Conservation (phyloP, 2,329 filamentous ascomycete species). For the Chaetomium olivaceum region DNA sequence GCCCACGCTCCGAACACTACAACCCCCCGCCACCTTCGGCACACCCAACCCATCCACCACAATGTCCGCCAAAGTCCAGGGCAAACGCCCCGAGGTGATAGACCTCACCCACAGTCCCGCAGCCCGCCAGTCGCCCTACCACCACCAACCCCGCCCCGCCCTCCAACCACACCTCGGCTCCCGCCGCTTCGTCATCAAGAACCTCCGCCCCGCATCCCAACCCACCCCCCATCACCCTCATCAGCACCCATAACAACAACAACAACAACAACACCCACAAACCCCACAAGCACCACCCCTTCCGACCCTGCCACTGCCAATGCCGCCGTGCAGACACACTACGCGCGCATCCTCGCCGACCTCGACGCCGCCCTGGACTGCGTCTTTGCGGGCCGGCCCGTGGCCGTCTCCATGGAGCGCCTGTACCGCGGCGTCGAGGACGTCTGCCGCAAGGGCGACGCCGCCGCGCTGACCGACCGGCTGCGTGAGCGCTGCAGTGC, state of each 20-base stretch:
- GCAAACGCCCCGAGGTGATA: constrained; percentile 45
- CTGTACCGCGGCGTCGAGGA: constrained; percentile 91
- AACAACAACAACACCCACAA: constrained; percentile 38
- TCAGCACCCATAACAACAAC: neutral
- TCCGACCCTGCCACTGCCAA: constrained; percentile 28
- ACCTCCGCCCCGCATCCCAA: constrained; percentile 60
- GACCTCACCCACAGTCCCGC: constrained; percentile 44
- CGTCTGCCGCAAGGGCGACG: constrained; percentile 76
- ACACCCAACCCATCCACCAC: constrained; percentile 10
- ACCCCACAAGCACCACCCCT: constrained; percentile 47
- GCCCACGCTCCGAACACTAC: constrained; percentile 33
- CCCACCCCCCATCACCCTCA: constrained; percentile 44
- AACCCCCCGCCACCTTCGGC: constrained; percentile 14
- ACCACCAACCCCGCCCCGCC: constrained; percentile 35
- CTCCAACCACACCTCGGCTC: constrained; percentile 76
- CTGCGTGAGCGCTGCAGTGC: constrained; percentile 66
- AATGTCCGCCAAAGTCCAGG: constrained; percentile 38
- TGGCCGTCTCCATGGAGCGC: constrained; percentile 77
- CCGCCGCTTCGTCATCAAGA: constrained; percentile 91
- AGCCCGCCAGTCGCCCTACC: constrained; percentile 12
- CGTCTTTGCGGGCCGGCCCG: constrained; percentile 67
- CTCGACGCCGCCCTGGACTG: constrained; percentile 70
- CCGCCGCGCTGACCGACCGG: constrained; percentile 65
- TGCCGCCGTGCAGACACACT: constrained; percentile 73
- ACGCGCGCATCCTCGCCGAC: constrained; percentile 72